These are phyloP conservation scores for Lactuca sativa DNA, from an alignment of 129 eudicot genomes.

Conservation along the genomic window DNA sequence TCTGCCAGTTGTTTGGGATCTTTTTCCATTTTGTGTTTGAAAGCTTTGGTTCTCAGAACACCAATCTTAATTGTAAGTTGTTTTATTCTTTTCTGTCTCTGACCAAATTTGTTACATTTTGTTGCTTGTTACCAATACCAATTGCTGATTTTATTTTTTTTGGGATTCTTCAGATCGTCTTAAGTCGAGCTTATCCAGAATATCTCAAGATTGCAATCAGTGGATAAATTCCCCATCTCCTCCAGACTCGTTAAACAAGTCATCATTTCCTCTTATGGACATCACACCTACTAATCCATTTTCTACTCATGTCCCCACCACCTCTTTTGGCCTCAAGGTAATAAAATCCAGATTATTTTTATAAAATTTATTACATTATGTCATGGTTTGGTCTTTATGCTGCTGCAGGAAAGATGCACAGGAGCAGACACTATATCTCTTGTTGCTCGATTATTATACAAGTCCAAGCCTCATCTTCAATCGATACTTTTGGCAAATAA, in stretches of 20 bases:
- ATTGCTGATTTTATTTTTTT: constrained; percentile 14
- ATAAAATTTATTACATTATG: not conserved
- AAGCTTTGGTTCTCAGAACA: constrained; percentile 66
- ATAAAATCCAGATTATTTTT: not conserved
- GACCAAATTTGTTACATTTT: not conserved
- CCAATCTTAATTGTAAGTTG: constrained; percentile 54
- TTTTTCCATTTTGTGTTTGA: constrained; percentile 77
- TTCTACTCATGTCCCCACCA: constrained; percentile 36
- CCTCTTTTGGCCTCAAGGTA: constrained; percentile 78
- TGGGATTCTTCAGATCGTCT: constrained; percentile 66
- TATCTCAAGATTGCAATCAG: constrained; percentile 79
- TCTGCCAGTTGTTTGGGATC: constrained; percentile 79
- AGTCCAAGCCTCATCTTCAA: constrained; percentile 89
- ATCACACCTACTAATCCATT: constrained; percentile 75
- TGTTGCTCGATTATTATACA: constrained; percentile 84
- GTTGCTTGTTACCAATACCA: no score
- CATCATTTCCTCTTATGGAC: constrained; percentile 65
- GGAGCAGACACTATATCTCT: constrained; percentile 87
- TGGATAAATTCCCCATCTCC: constrained; percentile 60
- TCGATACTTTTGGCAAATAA: constrained; percentile 66
- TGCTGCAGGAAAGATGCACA: constrained; percentile 95
- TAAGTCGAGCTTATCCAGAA: constrained; percentile 69
- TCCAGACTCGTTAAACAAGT: constrained; percentile 41
- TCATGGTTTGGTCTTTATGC: constrained; percentile 10
- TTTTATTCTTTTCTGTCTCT: not conserved